Evolutionary conservation across 139 green algal species (phyloP), one percentile per base, ranked within the genome.

Genomic region (Yamagishiella unicocca): DNA sequence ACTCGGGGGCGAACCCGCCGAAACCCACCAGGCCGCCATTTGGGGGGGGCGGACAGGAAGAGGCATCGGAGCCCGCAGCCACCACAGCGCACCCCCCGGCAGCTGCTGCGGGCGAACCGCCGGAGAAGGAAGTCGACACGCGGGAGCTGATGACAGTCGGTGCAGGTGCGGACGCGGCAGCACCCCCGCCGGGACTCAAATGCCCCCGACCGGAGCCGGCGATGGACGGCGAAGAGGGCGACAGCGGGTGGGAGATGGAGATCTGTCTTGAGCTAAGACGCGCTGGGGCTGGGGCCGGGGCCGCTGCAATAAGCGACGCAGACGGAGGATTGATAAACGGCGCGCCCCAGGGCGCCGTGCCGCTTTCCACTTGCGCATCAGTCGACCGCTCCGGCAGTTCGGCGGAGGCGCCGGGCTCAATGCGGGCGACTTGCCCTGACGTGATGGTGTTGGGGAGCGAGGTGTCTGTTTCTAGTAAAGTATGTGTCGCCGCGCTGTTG

Each of bases 1-100:
- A 90, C 40, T 90, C 85, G n/a, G 53, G 81, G 2, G 64, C 64
- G 45, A 82, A 67, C 17, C 46, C 35, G 33, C 74, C 43, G n/a
- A 33, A 21, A 64, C 19, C 72, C 42, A n/a, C n/a, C n/a, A n/a
- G n/a, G n/a, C n/a, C n/a, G n/a, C n/a, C n/a, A n/a, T n/a, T n/a
- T n/a, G n/a, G n/a, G n/a, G n/a, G n/a, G n/a, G n/a, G n/a, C n/a
- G n/a, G n/a, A n/a, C n/a, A n/a, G n/a, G n/a, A n/a, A n/a, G n/a
- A n/a, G n/a, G n/a, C n/a, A n/a, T 8, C 6, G 5, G 42, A 35
- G 38, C 9, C 2, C 54, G 70, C 37, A 58, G 50, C 50, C 50
- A 12, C 50, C 14, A 58, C 50, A 58, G 50, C 50, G 17, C 14
- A 12, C 50, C 50, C 50, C 14, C 50, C 17, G 50, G 14, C 50